Conservation (phyloP, 768 basidiomycete species). For the Austroboletus festivus region DNA sequence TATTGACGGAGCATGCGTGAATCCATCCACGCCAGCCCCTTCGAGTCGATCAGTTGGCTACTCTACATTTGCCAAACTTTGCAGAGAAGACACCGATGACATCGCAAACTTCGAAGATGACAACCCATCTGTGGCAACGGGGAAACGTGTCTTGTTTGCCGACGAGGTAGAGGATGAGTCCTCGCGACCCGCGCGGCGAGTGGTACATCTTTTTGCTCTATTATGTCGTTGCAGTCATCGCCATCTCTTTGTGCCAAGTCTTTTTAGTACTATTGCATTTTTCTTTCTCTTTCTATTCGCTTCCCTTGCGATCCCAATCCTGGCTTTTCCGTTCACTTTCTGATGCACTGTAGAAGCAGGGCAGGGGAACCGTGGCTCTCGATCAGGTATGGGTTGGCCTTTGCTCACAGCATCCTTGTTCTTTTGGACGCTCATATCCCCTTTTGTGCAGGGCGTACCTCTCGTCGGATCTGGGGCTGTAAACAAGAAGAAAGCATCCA, state of each 20-base stretch:
- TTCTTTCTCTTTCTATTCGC: neutral
- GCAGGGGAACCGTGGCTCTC: conserved; percentile 12
- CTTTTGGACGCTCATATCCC: neutral
- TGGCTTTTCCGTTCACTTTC: neutral
- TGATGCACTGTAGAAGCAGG: conserved; percentile 19
- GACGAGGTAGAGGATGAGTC: conserved; percentile 21
- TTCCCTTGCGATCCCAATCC: neutral
- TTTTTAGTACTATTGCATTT: neutral
- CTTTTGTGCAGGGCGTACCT: neutral
- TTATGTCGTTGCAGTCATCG: neutral
- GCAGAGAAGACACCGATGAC: conserved; percentile 28
- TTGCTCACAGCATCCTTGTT: neutral
- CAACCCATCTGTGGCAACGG: conserved; percentile 12
- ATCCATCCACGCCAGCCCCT: conserved; percentile 10
- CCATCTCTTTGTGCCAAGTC: neutral
- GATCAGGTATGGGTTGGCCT: conserved; percentile 22
- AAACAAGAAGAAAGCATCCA: conserved; percentile 23
- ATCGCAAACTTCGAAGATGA: conserved; percentile 24
- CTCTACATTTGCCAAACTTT: conserved; percentile 24
- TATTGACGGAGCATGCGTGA: conserved; percentile 5
- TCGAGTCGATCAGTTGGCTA: conserved; percentile 20
- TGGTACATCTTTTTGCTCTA: conserved; percentile 14
- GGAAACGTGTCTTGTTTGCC: conserved; percentile 24
- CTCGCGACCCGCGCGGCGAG: conserved; percentile 27
- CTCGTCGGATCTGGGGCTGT: neutral